Base-by-base conservation (phyloP, 1,139 yeast species). In the Pichia sp. region DNA sequence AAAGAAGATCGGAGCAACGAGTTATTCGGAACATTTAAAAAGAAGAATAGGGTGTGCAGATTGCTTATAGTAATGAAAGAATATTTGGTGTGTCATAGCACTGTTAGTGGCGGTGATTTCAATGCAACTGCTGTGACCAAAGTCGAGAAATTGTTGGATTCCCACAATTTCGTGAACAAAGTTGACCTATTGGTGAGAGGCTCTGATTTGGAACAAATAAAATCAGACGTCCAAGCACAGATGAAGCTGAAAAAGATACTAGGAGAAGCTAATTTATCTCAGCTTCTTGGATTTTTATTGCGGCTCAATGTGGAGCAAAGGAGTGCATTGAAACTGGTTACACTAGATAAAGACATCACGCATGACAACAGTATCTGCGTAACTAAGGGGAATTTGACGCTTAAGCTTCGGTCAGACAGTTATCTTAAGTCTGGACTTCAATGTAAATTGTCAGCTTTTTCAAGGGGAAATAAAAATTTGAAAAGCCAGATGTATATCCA, bases 301-400 rank as follows among this genome's bases (percentile, higher is more conserved):
- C 11, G n/a, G 1, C 23, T 57, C 3, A 38, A 38, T 7, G 4
- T 6, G 1, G 13, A 13, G 16, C 26, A 50, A 4, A 41, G 51
- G 30, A 51, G 32, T 11, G 5, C 5, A 8, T 13, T 58, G 7
- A 60, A 56, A 38, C 16, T 62, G 5, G 26, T 61, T 1, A 50
- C 64, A 2, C 16, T 56, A 6, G 43, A 58, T 15, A 54, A 48
- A 29, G 58, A 61, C 26, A 59, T 72, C 0, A 71, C 71, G 50
- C 70, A 71, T 54, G 67, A 71, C 47, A 70, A 72, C 51, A 65
- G 68, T 6, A 53, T 71, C 46, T 66, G 72, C 11, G 59, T 74
- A 5, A 53, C 59, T 10, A 52, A 63, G 26, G 73, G 73, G 4
- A 52, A 50, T 5, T 54, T 74, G 32, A 59, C 64, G 30, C 49